Evolutionary conservation across 148 eudicot species (phyloP).

Genomic region (Diospyros kaki): DNA sequence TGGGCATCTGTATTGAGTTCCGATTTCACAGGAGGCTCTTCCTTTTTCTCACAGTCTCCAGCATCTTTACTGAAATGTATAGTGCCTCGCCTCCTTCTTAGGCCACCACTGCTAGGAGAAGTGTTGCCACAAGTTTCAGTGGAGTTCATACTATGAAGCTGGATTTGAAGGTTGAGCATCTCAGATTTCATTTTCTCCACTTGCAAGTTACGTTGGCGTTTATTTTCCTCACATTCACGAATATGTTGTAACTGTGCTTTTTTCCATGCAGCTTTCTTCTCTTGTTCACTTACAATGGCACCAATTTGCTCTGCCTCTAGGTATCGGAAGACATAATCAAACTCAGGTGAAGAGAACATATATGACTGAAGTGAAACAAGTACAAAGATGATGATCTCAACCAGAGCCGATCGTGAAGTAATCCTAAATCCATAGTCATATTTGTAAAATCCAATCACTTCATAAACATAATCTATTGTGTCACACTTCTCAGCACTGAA

Average conservation of each 20-base stretch:
- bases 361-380: constrained; percentile 89
- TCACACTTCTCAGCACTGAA: constrained; percentile 79
- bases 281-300: constrained; percentile 93
- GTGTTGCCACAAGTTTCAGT: constrained; percentile 30
- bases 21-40: constrained; percentile 26
- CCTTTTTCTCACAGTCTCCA: constrained; percentile 21
- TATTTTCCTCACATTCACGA: constrained; percentile 87
- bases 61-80: constrained; percentile 37
- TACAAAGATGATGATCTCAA: constrained; percentile 85
- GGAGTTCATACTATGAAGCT: constrained; percentile 70
- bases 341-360: constrained; percentile 93
- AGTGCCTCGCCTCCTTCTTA: constrained; percentile 60
- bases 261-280: constrained; percentile 98
- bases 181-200: constrained; percentile 99
- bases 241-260: constrained; percentile 82
- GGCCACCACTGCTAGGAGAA: constrained; percentile 59
- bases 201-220: constrained; percentile 87
- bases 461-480: constrained; percentile 77
- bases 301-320: constrained; percentile 99
- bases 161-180: constrained; percentile 92
- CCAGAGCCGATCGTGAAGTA: constrained; percentile 95
- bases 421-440: constrained; percentile 94
- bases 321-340: constrained; percentile 89
- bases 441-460: constrained; percentile 90
- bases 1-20: constrained; percentile 43